These are phyloP conservation scores for Collariella sp. DNA, from an alignment of 495 filamentous ascomycete genomes.

Conservation along the genomic window DNA sequence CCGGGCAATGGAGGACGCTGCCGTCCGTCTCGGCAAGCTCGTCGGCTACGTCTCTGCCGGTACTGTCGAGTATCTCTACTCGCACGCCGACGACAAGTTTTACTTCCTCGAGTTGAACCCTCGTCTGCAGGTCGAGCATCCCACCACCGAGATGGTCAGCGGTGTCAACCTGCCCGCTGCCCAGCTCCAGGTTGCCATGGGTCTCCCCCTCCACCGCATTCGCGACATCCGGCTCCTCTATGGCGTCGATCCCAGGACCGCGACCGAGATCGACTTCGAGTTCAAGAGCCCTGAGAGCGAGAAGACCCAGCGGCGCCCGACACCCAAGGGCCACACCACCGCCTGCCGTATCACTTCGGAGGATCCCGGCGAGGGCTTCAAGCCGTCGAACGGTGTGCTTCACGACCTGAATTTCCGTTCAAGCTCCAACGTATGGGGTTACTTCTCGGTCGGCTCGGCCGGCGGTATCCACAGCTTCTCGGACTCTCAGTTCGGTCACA, in stretches of 20 bases:
- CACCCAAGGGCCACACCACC: conserved; percentile 92
- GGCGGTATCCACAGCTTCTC: conserved; percentile 99
- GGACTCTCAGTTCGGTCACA: conserved; percentile 98
- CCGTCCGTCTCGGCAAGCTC: conserved; percentile 83
- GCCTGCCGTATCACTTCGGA: conserved; percentile 99
- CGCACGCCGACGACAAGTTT: conserved; percentile 95
- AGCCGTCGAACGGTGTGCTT: conserved; percentile 97
- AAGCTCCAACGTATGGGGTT: conserved; percentile 99
- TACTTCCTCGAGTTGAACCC: conserved; percentile 99
- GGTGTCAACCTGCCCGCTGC: conserved; percentile 96
- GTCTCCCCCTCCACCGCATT: conserved; percentile 90
- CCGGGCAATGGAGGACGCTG: conserved; percentile 91
- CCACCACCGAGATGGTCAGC: conserved; percentile 98
- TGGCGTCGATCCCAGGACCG: conserved; percentile 80
- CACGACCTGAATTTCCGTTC: conserved; percentile 98
- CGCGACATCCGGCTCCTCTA: conserved; percentile 94
- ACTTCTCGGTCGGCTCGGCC: conserved; percentile 95
- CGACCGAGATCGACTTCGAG: conserved; percentile 91
- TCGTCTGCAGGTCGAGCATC: conserved; percentile 97
- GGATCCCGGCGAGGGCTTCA: conserved; percentile 98
- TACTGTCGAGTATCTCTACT: conserved; percentile 99
- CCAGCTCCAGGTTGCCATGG: conserved; percentile 98
- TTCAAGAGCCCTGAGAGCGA: conserved; percentile 82
- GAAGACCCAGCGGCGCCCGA: conserved; percentile 77
- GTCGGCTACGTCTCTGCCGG: conserved; percentile 98